Evolutionary conservation across 228 moss, liverwort and hornwort genomes (phyloP).

Genomic region (Sphagnum magellanicum): DNA sequence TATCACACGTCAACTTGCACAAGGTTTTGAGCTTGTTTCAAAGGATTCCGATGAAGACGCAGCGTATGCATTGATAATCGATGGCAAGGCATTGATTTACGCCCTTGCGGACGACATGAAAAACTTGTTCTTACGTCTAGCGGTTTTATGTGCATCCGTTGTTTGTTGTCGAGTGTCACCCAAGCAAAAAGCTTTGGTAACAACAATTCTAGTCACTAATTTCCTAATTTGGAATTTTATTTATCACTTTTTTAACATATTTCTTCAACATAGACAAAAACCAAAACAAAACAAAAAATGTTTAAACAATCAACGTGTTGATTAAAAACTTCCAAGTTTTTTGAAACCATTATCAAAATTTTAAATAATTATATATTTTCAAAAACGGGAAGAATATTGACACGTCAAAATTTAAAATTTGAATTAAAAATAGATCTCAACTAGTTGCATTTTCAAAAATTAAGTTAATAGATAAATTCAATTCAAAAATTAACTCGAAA

Average conservation of each 20-base stretch:
- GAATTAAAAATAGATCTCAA: too few relatives aligned
- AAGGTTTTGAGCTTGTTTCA: constrained; percentile 37
- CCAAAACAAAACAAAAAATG: too few relatives aligned
- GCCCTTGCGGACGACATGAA: constrained; percentile 44
- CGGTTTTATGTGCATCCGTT: constrained; percentile 43
- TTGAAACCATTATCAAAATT: not conserved
- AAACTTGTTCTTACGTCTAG: constrained; percentile 27
- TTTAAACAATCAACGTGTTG: too few relatives aligned
- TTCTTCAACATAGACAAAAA: too few relatives aligned
- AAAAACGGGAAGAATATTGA: not conserved
- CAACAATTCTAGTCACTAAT: not conserved
- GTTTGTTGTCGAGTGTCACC: constrained; percentile 63
- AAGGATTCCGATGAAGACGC: constrained; percentile 13
- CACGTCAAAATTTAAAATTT: too few relatives aligned
- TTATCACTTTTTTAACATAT: too few relatives aligned
- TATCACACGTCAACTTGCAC: constrained; percentile 32
- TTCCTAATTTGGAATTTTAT: not conserved
- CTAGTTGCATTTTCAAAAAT: too few relatives aligned
- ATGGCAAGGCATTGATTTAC: constrained; percentile 42
- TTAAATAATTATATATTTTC: not conserved
- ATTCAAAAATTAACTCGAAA: too few relatives aligned
- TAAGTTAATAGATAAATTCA: too few relatives aligned
- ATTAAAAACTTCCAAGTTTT: too few relatives aligned
- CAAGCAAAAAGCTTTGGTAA: constrained; percentile 53
- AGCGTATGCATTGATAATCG: constrained; percentile 51